Evolutionary conservation across 495 filamentous ascomycete species (phyloP), one percentile per base, ranked within the genome.

Genomic region (Eremomyces bilateralis): DNA sequence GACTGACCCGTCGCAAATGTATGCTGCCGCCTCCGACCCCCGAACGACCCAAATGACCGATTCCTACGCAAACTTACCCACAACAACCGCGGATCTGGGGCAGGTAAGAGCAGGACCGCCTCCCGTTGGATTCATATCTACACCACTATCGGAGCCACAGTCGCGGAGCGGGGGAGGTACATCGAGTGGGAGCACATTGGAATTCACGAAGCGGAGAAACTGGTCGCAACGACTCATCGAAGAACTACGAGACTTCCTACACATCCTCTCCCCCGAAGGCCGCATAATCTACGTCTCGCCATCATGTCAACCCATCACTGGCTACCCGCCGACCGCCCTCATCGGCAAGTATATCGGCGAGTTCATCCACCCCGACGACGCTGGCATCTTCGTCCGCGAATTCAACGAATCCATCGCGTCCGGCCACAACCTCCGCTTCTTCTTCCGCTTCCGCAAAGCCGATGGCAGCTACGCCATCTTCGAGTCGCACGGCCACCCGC

Each of bases 401-500:
- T 70, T 97, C 61, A 80, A 90, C 47, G 82, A 94, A 44, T 79
- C 76, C 20, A 88, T 95, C 37, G 71, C 80, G n/a, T 70, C 64
- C 19, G 80, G 76, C 12, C 69, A 80, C 35, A 64, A 69, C 6
- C 53, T 95, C 29, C 73, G 80, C 30, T 73, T 92, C 53, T 90
- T 94, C 64, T 85, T 92, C 52, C 74, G 88, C 31, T 71, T 97
- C 43, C 67, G 67, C 43, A 82, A 76, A 49, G 63, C 65, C 33
- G 78, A 90, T 49, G 71, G 66, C 17, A 66, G 55, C 2, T 88
- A 73, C 45, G 64, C 65, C 29, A 76, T 94, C 30, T 76, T 97
- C 42, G 88, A 95, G 52, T 69, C 80, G 4, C 72, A 82, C 44
- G 88, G 88, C 4, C 88, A 97, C 47, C 78, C 85, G 18, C 88